Percentiles rank a stretch among this genome's conserved stretches.
Evolutionary conservation across 2,329 filamentous ascomycete genomes (phyloP).

Genomic region (Chrysoporthe deuterocubensis): DNA sequence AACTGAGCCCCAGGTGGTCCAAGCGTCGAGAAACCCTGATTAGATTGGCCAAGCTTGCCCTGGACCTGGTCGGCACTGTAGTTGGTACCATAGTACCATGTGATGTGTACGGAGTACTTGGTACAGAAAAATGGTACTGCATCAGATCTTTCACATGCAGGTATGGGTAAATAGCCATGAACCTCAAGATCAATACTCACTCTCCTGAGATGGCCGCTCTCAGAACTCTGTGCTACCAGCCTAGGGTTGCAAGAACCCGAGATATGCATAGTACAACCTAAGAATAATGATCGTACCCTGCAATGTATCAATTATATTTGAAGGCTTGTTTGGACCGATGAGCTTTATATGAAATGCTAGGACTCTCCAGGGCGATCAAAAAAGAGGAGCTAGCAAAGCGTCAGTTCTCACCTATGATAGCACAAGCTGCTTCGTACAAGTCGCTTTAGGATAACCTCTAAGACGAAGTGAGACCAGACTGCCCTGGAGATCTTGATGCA

Average conservation of each 20-base stretch:
- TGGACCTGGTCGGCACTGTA: neutral
- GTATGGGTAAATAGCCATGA: neutral
- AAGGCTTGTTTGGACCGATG: too few species aligned
- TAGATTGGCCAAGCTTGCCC: neutral
- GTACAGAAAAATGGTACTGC: neutral
- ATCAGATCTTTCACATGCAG: constrained; percentile 14
- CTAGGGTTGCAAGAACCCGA: neutral
- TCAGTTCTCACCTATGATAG: too few species aligned
- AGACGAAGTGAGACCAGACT: neutral
- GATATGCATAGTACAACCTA: neutral
- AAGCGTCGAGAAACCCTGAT: constrained; percentile 6
- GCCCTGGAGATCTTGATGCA: neutral
- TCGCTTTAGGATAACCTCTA: too few species aligned
- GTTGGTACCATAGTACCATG: neutral
- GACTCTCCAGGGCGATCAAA: neutral
- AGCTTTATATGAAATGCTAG: too few species aligned
- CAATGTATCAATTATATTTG: too few species aligned
- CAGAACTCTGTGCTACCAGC: neutral
- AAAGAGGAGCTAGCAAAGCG: too few species aligned
- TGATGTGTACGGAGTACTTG: constrained; percentile 1
- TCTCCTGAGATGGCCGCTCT: neutral
- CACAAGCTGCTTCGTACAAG: too few species aligned
- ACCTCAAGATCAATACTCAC: neutral
- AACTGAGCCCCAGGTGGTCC: neutral
- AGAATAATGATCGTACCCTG: neutral